Percentiles rank a stretch among this genome's conserved stretches.
These are phyloP conservation scores for Drechslerella dactyloides DNA, from an alignment of 2,329 filamentous ascomycete genomes.

Conservation along the genomic window DNA sequence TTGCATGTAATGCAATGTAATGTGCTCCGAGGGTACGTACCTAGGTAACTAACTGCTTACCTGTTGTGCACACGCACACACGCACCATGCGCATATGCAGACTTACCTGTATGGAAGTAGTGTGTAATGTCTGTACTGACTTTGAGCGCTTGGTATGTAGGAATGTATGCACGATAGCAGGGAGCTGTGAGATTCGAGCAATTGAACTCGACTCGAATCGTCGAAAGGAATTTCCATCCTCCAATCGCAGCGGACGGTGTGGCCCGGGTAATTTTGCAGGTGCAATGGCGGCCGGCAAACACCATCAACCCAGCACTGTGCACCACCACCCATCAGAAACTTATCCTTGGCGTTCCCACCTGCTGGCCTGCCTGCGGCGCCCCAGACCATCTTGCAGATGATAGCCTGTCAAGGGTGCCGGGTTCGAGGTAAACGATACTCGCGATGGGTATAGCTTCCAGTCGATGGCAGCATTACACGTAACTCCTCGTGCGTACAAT, in stretches of 20 bases:
- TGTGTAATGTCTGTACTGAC: too few relatives aligned
- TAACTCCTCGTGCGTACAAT: constrained; percentile 22
- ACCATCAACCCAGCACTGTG: constrained; percentile 18
- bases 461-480: constrained; percentile 10
- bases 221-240: not conserved
- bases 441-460: constrained; percentile 27
- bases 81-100: too few relatives aligned
- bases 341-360: constrained; percentile 42
- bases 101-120: too few relatives aligned
- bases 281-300: constrained; percentile 41
- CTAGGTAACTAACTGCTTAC: too few relatives aligned
- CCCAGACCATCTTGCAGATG: constrained; percentile 42
- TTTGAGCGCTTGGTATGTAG: too few relatives aligned
- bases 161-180: not conserved
- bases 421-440: not conserved
- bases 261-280: constrained; percentile 32
- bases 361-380: constrained; percentile 23
- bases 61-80: too few relatives aligned
- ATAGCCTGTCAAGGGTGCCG: constrained; percentile 36
- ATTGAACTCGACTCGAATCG: constrained; percentile 1
- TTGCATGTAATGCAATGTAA: too few relatives aligned
- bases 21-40: too few relatives aligned
- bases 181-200: not conserved
- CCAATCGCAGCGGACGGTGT: not conserved
- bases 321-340: too few relatives aligned